Evolutionary conservation across 352 stramenopile species (phyloP).

Genomic region (Plasmopara muralis): DNA sequence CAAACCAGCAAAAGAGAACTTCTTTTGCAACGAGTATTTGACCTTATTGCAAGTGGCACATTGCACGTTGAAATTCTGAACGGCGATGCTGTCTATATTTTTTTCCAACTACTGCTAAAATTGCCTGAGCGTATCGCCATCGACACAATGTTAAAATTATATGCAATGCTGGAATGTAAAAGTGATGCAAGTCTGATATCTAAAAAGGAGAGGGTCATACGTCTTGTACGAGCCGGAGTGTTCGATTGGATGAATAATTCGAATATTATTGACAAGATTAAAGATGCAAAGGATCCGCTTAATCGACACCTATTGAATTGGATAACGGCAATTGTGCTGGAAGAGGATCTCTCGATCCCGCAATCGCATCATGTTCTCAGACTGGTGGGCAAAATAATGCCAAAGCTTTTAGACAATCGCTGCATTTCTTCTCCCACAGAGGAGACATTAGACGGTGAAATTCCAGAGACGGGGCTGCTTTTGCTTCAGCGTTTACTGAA

Average conservation of each 20-base stretch:
- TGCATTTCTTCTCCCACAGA: not conserved
- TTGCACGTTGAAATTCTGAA: conserved; percentile 52
- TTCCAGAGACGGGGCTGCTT: conserved; percentile 32
- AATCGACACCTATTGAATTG: conserved; percentile 31
- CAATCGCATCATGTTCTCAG: conserved; percentile 47
- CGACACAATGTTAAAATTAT: conserved; percentile 28
- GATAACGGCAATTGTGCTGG: conserved; percentile 33
- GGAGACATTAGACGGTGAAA: not conserved
- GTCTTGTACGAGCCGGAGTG: conserved; percentile 41
- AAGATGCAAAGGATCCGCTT: conserved; percentile 25
- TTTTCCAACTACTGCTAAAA: conserved; percentile 44
- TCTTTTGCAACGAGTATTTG: conserved; percentile 47
- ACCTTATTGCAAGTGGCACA: conserved; percentile 41
- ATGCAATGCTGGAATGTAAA: conserved; percentile 40
- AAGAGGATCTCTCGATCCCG: conserved; percentile 42
- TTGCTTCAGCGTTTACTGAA: conserved; percentile 41
- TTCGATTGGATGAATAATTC: conserved; percentile 54
- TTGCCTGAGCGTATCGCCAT: conserved; percentile 26
- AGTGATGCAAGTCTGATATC: conserved; percentile 33
- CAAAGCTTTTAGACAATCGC: conserved; percentile 28
- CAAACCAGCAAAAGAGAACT: conserved; percentile 24
- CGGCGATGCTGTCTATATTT: conserved; percentile 40
- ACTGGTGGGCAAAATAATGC: conserved; percentile 51
- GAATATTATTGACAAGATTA: conserved; percentile 29
- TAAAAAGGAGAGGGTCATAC: conserved; percentile 39